Evolutionary conservation across 1,284 basidiomycete genomes (phyloP), one percentile per base, ranked within the genome.

Genomic region (Serendipita sp.): DNA sequence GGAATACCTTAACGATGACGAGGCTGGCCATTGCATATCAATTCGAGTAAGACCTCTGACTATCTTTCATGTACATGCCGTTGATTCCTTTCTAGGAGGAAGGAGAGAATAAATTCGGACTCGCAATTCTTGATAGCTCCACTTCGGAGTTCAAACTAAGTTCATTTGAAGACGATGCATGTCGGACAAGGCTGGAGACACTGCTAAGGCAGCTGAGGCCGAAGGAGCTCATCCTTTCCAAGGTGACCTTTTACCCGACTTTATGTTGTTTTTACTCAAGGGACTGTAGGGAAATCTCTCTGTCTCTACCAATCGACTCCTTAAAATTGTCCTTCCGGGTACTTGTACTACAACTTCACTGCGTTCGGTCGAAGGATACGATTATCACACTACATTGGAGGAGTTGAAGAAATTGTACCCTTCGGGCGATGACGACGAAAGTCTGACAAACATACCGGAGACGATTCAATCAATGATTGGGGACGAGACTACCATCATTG

Each of bases 141-240:
- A 99, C 96, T 0, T 95, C 93, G 65, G 90, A 97, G 72, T 99
- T 99, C 77, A 89, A 93, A 68, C 73, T 99, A 69, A 88, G 90
- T 62, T 79, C 82, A 1, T 97, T 99, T 71, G 83, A 89, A 64
- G 96, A 99, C 69, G 96, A 99, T 71, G 80, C 91, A 13, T 93
- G 89, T 68, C 82, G 93, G 44, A 98, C 95, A 2, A 87, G 86
- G 69, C 76, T 99, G 66, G 95, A 99, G 76, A 99, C 96, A 0
- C 76, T 97, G 70, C 83, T 99, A 74, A 81, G 95, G 64, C 94
- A 97, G 70, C 77, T 98, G 62, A 79, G 93, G 60, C 91, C 93
- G 0, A 97, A 97, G 73, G 96, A 99, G 72, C 74, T 98, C 29
- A 74, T 99, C 8, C 92, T 91, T 71, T 91, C 88, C 62, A 97